Base-by-base conservation (phyloP, 2,329 filamentous ascomycete genomes). In the Ambrosiella cleistominuta region DNA sequence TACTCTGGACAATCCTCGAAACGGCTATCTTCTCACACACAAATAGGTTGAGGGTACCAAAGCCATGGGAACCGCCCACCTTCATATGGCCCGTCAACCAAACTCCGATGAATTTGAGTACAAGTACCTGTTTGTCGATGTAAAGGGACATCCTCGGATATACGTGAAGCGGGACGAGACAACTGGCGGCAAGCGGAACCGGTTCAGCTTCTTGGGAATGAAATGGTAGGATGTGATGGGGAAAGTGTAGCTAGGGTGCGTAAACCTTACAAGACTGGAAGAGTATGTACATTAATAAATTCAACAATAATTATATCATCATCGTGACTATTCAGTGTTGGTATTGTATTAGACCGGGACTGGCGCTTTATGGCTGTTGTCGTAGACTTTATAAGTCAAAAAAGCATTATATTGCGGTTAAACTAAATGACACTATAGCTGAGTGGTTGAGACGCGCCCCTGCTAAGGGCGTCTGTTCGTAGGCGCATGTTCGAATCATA, bases 41-140 rank as follows among this genome's bases (percentile, higher is more conserved):
- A 70, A 54, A 38, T 66, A 86, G 79, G 83, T 95, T 44, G 82
- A 90, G 67, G 91, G 91, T 0, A 83, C 86, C 1, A 72, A 79
- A 39, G 86, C 84, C 57, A 78, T 78, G 35, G 91, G 90, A 12
- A 75, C 83, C 0, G 89, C 88, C 6, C 76, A 82, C 63, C 72
- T 95, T 57, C 88, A 96, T 68, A 81, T 95, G 77, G 77, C 83
- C 52, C 88, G 82, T 68, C 74, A 74, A 40, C 74, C 78, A 1
- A 81, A 81, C 38, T 76, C 82, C 42, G 70, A 75, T 55, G 82
- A 88, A 45, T 89, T 82, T 66, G 78, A 86, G 64, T 96, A 95
- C 70, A 81, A 83, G 66, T 82, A 88, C 66, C 74, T 97, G 47
- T 86, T 82, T 56, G 68, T 97, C 52, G 89, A 95, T 68, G 79